These are phyloP conservation scores for Diaporthe aspalathi DNA, from an alignment of 2,329 filamentous ascomycete genomes.

Conservation along the genomic window DNA sequence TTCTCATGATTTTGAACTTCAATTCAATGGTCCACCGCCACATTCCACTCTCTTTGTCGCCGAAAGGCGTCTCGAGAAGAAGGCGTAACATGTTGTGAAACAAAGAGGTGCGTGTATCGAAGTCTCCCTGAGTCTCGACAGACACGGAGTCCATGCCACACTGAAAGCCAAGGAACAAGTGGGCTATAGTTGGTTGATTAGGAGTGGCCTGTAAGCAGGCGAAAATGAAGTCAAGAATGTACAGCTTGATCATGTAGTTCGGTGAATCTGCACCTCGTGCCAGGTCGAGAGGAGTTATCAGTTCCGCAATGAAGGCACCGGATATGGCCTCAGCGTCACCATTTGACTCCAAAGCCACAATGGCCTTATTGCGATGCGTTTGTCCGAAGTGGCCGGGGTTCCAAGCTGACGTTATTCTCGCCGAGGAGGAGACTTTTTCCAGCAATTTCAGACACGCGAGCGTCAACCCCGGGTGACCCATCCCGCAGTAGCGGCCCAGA, in stretches of 20 bases:
- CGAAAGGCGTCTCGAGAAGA: conserved; percentile 75
- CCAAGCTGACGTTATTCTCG: conserved; percentile 80
- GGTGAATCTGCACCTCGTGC: conserved; percentile 76
- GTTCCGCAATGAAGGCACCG: conserved; percentile 75
- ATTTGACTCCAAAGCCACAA: conserved; percentile 87
- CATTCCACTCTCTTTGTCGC: conserved; percentile 68
- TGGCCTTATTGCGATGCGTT: conserved; percentile 80
- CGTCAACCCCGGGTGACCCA: conserved; percentile 83
- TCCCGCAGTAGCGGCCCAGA: conserved; percentile 86
- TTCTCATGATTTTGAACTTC: conserved; percentile 75
- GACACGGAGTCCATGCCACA: conserved; percentile 78
- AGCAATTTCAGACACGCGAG: conserved; percentile 84
- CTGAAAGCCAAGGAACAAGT: conserved; percentile 88
- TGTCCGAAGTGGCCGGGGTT: conserved; percentile 70
- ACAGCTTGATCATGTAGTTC: conserved; percentile 83
- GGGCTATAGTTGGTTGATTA: conserved; percentile 86
- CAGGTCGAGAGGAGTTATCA: conserved; percentile 77
- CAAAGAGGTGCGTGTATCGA: conserved; percentile 78
- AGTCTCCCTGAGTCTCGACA: conserved; percentile 75
- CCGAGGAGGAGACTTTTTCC: conserved; percentile 86
- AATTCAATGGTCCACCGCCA: conserved; percentile 76
- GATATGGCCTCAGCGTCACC: conserved; percentile 85
- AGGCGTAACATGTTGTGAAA: conserved; percentile 85
- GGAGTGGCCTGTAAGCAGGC: conserved; percentile 81
- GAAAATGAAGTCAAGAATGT: conserved; percentile 87